A percentile compares a stretch with the other conserved stretches of the same genome.
Conservation (phyloP, 345 rosid genomes). For the Ceriops decandra region DNA sequence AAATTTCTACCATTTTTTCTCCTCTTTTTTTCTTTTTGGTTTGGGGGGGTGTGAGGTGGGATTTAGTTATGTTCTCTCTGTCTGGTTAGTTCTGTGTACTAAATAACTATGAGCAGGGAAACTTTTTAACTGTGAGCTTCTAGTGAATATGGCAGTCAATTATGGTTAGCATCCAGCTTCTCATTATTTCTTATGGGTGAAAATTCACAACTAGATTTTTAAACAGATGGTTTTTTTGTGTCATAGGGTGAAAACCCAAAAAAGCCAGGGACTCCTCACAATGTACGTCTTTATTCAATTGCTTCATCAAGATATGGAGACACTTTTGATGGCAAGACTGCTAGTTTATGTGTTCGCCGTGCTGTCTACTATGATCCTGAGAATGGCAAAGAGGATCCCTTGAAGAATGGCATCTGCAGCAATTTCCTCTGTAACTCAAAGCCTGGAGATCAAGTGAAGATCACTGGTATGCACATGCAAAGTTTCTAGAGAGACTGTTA, state of each 20-base stretch:
- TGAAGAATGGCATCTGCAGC: conserved; percentile 87
- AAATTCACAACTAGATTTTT: background rate
- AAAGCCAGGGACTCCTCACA: conserved; percentile 83
- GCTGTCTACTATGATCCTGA: conserved; percentile 90
- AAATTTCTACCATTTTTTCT: too few relatives aligned
- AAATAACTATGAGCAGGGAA: too few relatives aligned
- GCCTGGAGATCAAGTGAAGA: conserved; percentile 80
- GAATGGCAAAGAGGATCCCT: conserved; percentile 90
- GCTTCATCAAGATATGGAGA: conserved; percentile 96
- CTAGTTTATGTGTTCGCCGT: conserved; percentile 93
- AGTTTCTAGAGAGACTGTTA: conserved; percentile 5
- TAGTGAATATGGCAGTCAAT: background rate
- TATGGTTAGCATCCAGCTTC: background rate
- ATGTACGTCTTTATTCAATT: conserved; percentile 92
- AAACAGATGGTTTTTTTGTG: background rate
- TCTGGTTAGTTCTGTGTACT: too few relatives aligned
- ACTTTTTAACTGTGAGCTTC: too few relatives aligned
- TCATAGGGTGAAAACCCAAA: conserved; percentile 95
- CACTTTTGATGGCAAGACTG: conserved; percentile 82
- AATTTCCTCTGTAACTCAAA: conserved; percentile 86
- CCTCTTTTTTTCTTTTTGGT: background rate
- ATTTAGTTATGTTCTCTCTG: too few relatives aligned
- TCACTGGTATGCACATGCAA: conserved; percentile 57
- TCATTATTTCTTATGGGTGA: too few relatives aligned
- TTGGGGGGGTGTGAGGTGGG: background rate